These are phyloP conservation scores for Nakazawaea peltata DNA, from an alignment of 805 yeast genomes.

Conservation along the genomic window DNA sequence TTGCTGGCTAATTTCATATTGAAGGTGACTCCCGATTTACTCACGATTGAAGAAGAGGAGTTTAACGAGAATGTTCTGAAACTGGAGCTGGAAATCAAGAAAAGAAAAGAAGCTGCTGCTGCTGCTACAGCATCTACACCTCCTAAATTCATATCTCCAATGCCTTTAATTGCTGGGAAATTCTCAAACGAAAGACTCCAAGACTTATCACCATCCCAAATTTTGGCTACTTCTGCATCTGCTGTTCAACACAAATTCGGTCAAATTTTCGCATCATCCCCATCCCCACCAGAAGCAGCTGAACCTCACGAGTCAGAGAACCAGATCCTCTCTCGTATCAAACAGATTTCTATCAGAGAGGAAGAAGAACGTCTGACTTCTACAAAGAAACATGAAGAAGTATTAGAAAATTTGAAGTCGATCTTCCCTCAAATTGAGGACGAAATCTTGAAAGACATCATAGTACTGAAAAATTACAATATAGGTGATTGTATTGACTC, in stretches of 20 bases:
- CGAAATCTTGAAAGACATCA: slow-evolving; percentile 62
- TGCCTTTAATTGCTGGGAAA: slow-evolving; percentile 13
- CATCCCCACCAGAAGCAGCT: no score
- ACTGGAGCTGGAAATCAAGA: slow-evolving; percentile 34
- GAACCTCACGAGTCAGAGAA: neutral
- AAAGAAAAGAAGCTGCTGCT: slow-evolving; percentile 30
- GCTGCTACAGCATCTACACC: slow-evolving; percentile 19
- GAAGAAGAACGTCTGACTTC: slow-evolving; percentile 24
- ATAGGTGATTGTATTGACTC: slow-evolving; percentile 72
- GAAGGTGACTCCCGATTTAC: slow-evolving; percentile 43
- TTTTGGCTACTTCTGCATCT: slow-evolving; percentile 27
- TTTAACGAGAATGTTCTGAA: slow-evolving; percentile 17
- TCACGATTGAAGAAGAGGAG: slow-evolving; percentile 57
- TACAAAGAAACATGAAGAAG: slow-evolving; percentile 34
- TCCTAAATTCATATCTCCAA: slow-evolving; percentile 7
- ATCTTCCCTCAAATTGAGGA: slow-evolving; percentile 75
- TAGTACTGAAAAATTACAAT: slow-evolving; percentile 54
- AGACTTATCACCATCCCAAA: slow-evolving; percentile 24
- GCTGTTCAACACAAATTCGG: slow-evolving; percentile 26
- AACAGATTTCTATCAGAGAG: slow-evolving; percentile 22
- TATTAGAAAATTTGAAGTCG: slow-evolving; percentile 42
- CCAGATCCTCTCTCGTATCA: slow-evolving; percentile 11
- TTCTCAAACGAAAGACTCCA: slow-evolving; percentile 13
- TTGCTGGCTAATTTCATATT: slow-evolving; percentile 81
- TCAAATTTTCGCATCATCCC: slow-evolving; percentile 15